Evolutionary conservation across 1,284 basidiomycete species (phyloP), one percentile per base, ranked within the genome.

Genomic region (Cutaneotrichosporon curvatum): DNA sequence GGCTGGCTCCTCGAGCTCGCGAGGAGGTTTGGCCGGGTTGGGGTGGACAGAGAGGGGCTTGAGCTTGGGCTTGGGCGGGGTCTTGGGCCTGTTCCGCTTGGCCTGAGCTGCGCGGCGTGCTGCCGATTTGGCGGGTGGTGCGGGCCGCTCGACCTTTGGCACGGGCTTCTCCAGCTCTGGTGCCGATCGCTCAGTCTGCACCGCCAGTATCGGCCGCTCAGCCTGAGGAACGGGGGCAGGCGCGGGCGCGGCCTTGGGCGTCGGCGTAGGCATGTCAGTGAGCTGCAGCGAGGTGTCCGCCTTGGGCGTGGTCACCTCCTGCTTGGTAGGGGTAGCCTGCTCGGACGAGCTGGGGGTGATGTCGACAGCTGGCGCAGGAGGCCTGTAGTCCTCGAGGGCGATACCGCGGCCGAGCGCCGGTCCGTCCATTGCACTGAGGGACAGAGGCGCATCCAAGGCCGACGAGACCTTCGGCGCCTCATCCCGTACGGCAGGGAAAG

Each of bases 1-100:
- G 36, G 34, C 38, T 8, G 49, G 45, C 25, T 47, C 47, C 11
- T 43, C 36, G 10, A 50, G 46, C 28, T 54, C 55, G 18, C 47
- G 38, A 4, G 59, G 37, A 1, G 59, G 53, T 31, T 42, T 47
- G 34, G 40, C 40, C 2, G 48, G 48, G 43, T 50, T 45, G 22
- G 37, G 38, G 40, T 48, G 42, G 23, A 44, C 20, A 7, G 25
- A 7, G 18, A 44, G 25, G 16, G 16, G 14, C 9, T 7, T n/a
- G 32, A 34, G 9, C 14, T 16, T 14, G n/a, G 32, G 32, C 32
- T 34, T 34, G 8, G 32, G 15, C 8, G 25, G 7, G 12, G 25
- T 12, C 7, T 7, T 12, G 25, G 25, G 8, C 7, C 8, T 12
- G 25, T 7, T 28, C 8, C 8, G 8, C 12, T 7, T 28, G 25